These are phyloP conservation scores for Chrysosporium keratinophilum DNA, from an alignment of 2,329 filamentous ascomycete genomes.

Conservation along the genomic window DNA sequence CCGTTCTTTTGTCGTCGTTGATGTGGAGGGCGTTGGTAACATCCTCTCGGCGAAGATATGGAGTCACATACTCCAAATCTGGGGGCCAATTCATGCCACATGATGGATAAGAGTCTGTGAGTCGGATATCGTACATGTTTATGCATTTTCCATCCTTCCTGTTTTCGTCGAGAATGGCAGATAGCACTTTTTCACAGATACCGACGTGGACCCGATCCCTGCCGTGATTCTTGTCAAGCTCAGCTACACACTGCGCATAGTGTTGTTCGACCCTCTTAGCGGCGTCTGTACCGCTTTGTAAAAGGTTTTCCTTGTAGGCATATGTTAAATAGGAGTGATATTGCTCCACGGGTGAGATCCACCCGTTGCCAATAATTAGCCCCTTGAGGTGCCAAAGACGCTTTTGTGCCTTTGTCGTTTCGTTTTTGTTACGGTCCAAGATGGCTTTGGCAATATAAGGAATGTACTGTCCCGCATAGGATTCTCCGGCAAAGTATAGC, in stretches of 20 bases:
- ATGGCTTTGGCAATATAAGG: constrained; percentile 93
- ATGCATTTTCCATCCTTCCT: constrained; percentile 52
- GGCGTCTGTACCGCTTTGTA: constrained; percentile 55
- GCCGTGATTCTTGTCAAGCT: constrained; percentile 49
- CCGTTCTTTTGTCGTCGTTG: constrained; percentile 66
- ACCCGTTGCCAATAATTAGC: constrained; percentile 90
- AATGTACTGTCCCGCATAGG: constrained; percentile 92
- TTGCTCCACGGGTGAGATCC: constrained; percentile 85
- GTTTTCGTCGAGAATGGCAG: constrained; percentile 59
- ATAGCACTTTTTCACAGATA: constrained; percentile 67
- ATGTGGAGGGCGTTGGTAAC: constrained; percentile 74
- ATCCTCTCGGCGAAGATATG: constrained; percentile 74
- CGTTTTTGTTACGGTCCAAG: constrained; percentile 69
- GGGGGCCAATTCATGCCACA: constrained; percentile 99
- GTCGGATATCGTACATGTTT: constrained; percentile 96
- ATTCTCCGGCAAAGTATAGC: constrained; percentile 93
- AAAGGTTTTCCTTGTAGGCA: constrained; percentile 63
- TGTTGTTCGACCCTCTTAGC: constrained; percentile 58
- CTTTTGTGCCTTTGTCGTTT: constrained; percentile 28
- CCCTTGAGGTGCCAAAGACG: constrained; percentile 68
- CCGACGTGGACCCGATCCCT: constrained; percentile 55
- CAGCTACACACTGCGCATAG: constrained; percentile 56
- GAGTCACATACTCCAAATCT: constrained; percentile 64
- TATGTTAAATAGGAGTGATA: constrained; percentile 79
- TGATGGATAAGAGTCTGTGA: constrained; percentile 66